phyloP scores from a whole-genome alignment of 306 rosid species.

The Trifolium repens region DNA sequence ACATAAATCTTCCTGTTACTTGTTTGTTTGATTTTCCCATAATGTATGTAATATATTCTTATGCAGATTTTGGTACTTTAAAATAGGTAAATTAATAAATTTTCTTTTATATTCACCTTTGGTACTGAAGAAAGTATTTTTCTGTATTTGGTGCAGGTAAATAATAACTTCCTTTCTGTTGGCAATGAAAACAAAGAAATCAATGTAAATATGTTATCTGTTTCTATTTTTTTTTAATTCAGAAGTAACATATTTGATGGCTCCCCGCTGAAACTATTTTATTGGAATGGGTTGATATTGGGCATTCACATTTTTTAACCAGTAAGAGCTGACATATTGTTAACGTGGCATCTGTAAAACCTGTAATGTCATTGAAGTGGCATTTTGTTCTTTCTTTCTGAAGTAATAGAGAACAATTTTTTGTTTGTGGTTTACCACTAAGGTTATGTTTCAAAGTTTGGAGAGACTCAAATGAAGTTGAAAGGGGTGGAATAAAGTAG shows the following conservation, averaged over 20 bases:
- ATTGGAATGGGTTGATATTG: slow-evolving; percentile 24
- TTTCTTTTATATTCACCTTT: slow-evolving; percentile 31
- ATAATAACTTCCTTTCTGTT: slow-evolving; percentile 94
- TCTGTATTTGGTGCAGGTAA: slow-evolving; percentile 73
- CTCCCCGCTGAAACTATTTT: slow-evolving; percentile 18
- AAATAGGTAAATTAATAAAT: neutral
- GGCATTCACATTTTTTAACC: slow-evolving; percentile 28
- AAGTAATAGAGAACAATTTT: slow-evolving; percentile 6
- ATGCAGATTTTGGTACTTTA: slow-evolving; percentile 17
- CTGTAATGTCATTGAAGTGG: slow-evolving; percentile 14
- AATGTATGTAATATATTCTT: slow-evolving; percentile 3
- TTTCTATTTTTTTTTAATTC: slow-evolving; percentile 14
- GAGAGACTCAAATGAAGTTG: slow-evolving; percentile 5
- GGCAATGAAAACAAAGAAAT: slow-evolving; percentile 93
- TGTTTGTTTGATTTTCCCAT: slow-evolving; percentile 37
- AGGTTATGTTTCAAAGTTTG: slow-evolving; percentile 16
- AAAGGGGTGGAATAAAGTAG: neutral
- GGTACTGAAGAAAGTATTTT: slow-evolving; percentile 28
- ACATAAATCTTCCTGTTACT: slow-evolving; percentile 10
- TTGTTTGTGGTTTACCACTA: slow-evolving; percentile 2
- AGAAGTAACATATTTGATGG: slow-evolving; percentile 35
- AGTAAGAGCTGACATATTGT: slow-evolving; percentile 24
- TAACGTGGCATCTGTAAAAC: slow-evolving; percentile 9
- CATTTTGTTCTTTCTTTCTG: slow-evolving; percentile 23
- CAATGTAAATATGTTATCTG: slow-evolving; percentile 58